Evolutionary conservation across 2,329 filamentous ascomycete genomes (phyloP).

Genomic region (Hansfordia pulvinata): DNA sequence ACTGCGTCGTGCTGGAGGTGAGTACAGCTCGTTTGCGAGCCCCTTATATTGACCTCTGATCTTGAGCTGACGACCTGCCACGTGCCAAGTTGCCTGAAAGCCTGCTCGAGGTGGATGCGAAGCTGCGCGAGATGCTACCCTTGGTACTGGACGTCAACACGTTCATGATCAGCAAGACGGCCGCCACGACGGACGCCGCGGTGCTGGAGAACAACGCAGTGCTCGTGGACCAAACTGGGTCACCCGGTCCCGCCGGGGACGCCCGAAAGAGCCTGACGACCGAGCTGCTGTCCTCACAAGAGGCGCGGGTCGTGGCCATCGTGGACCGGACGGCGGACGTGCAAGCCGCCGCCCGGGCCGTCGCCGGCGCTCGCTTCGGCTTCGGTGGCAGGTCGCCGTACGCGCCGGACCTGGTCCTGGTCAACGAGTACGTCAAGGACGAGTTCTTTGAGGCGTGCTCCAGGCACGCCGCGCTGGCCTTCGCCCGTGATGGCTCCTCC

Average conservation of each 20-base stretch:
- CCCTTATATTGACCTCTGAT: too few species aligned
- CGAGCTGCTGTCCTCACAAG: conserved; percentile 5
- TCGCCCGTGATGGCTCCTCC: conserved; percentile 8
- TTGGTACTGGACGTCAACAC: conserved; percentile 13
- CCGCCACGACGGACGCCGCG: conserved; percentile 7
- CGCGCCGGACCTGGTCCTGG: conserved; percentile 46
- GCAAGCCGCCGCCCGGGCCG: conserved; percentile 32
- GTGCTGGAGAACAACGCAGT: conserved; percentile 6
- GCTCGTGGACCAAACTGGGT: conserved; percentile 14
- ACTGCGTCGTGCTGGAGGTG: conserved; percentile 20
- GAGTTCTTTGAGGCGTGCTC: conserved; percentile 36
- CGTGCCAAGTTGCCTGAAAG: conserved; percentile 12
- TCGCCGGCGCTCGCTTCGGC: conserved; percentile 38
- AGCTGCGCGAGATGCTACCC: conserved; percentile 9
- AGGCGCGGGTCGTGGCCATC: conserved; percentile 31
- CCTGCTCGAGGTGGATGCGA: conserved; percentile 8
- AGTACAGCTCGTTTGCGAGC: conserved; percentile 2
- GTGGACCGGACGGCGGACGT: conserved; percentile 48
- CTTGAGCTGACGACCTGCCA: too few species aligned
- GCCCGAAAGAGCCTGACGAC: conserved; percentile 3
- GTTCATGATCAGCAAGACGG: conserved; percentile 8
- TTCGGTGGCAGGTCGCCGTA: conserved; percentile 45
- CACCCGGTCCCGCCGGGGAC: too few species aligned
- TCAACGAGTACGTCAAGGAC: conserved; percentile 48
- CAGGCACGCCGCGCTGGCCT: conserved; percentile 17